A percentile compares a stretch with the other conserved stretches of the same genome.
These are phyloP conservation scores for Cystobasidium onofrii DNA, from an alignment of 768 basidiomycete species.

Conservation along the genomic window DNA sequence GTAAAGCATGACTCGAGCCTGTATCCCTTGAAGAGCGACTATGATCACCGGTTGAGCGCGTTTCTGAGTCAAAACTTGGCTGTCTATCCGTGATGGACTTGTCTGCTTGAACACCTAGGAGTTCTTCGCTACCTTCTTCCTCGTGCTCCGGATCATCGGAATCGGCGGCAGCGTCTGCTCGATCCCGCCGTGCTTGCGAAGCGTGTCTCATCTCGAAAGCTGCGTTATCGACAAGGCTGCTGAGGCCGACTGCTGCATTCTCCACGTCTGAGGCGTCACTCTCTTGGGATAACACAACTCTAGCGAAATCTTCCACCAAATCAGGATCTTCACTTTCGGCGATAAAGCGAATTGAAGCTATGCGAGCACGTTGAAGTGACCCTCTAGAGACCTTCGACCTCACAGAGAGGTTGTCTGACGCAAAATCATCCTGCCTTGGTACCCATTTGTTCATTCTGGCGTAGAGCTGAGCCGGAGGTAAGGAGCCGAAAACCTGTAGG, in stretches of 20 bases:
- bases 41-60: too few species aligned
- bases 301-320: constrained; percentile 6
- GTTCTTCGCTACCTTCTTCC: background rate
- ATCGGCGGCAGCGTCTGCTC: background rate
- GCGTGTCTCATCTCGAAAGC: background rate
- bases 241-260: background rate
- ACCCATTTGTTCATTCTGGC: background rate
- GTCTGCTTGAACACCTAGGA: background rate
- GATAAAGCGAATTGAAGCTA: constrained; percentile 8
- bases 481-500: constrained; percentile 11
- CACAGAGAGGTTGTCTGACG: background rate
- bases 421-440: background rate
- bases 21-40: background rate
- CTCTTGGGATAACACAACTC: constrained; percentile 15
- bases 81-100: background rate
- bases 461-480: constrained; percentile 18
- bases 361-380: background rate
- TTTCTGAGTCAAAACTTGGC: background rate
- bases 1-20: background rate
- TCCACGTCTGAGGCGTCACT: constrained; percentile 1
- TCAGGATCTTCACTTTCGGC: constrained; percentile 11
- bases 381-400: background rate
- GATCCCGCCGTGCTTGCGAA: background rate
- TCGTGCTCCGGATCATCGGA: background rate
- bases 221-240: background rate